These are phyloP conservation scores for Daldinia eschscholtzii DNA, from an alignment of 2,329 filamentous ascomycete genomes.

Conservation along the genomic window DNA sequence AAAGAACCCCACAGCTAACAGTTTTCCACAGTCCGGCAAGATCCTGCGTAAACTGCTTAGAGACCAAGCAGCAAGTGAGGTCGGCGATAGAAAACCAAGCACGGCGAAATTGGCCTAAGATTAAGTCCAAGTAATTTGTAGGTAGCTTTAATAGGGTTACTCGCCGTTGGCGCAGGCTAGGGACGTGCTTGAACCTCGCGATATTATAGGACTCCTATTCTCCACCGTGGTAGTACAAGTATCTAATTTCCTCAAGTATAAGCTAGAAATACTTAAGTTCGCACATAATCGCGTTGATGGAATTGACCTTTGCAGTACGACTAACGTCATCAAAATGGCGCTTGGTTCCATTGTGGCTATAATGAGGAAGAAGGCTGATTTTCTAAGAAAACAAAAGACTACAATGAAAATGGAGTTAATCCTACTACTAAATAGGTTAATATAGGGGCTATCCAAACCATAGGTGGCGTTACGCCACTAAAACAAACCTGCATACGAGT, in stretches of 20 bases:
- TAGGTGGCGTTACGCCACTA: not conserved
- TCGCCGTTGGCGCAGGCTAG: no score
- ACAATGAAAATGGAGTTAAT: not conserved
- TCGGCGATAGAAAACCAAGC: slow-evolving; percentile 56
- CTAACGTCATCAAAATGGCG: not conserved
- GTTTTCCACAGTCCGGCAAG: slow-evolving; percentile 68
- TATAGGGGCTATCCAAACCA: not conserved
- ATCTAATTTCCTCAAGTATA: not conserved
- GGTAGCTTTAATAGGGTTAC: not conserved
- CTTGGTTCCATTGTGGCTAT: no score
- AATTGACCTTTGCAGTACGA: not conserved
- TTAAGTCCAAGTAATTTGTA: not conserved
- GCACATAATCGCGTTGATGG: not conserved
- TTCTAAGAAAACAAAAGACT: not conserved
- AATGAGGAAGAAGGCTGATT: no score
- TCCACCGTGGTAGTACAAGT: not conserved
- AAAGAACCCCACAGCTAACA: slow-evolving; percentile 31
- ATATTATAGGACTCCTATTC: not conserved
- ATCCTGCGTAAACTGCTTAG: slow-evolving; percentile 72
- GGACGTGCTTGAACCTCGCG: not conserved
- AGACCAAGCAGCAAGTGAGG: slow-evolving; percentile 68
- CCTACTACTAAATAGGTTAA: not conserved
- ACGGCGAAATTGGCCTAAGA: slow-evolving; percentile 44
- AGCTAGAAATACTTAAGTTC: not conserved
- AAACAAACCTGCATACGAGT: not conserved